Percentiles rank a stretch among this genome's conserved stretches.
phyloP scores from a whole-genome alignment of 805 yeast species.

The Teunomyces pallodes region DNA sequence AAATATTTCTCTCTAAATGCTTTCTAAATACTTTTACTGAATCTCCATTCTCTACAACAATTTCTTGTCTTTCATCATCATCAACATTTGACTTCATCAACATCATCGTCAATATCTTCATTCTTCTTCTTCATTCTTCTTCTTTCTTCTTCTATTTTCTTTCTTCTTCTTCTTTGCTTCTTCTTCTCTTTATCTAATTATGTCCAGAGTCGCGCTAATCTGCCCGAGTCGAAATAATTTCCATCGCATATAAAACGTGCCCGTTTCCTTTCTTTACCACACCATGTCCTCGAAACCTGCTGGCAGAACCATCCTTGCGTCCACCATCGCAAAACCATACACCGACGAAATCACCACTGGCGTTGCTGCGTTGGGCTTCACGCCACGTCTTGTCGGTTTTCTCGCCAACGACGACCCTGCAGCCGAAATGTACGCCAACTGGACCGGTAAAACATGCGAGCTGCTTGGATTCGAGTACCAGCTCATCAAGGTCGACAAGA shows the following conservation, averaged over 20 bases:
- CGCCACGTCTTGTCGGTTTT: constrained; percentile 85
- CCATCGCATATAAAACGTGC: constrained; percentile 1
- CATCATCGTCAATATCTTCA: too few relatives aligned
- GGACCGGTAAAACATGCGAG: constrained; percentile 91
- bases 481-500: constrained; percentile 69
- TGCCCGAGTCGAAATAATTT: constrained; percentile 3
- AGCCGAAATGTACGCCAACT: constrained; percentile 89
- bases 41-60: too few relatives aligned
- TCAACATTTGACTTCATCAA: too few relatives aligned
- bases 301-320: constrained; percentile 82
- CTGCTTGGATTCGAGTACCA: constrained; percentile 85
- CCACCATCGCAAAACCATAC: constrained; percentile 80
- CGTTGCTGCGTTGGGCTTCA: constrained; percentile 49
- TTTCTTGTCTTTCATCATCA: too few relatives aligned
- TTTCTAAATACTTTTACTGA: too few relatives aligned
- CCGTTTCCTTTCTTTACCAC: neutral
- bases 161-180: too few relatives aligned
- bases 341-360: constrained; percentile 65
- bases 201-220: neutral
- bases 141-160: too few relatives aligned
- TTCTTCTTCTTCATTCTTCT: too few relatives aligned
- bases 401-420: constrained; percentile 94
- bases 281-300: constrained; percentile 39
- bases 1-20: too few relatives aligned
- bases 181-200: too few relatives aligned